Evolutionary conservation across 1,284 basidiomycete genomes (phyloP), one percentile per base, ranked within the genome.

Genomic region (Ustilago lituana): DNA sequence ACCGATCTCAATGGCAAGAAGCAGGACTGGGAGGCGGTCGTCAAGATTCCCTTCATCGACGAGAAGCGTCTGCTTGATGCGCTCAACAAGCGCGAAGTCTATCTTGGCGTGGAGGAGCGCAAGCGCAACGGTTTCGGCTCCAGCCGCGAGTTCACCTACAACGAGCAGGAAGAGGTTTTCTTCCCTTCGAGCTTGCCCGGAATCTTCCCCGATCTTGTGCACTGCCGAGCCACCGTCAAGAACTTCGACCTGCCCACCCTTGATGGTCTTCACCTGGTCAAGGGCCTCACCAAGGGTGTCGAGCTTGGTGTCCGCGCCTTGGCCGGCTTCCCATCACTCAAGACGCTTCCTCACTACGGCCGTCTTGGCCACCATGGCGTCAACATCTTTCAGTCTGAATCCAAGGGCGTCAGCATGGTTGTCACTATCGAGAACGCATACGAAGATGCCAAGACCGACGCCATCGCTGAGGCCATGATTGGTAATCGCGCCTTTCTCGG

Each of bases 31-130:
- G 96, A 99, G 82, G 95, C 95, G 0, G 88, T 98, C 59, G 93
- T 98, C 60, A 98, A 98, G 84, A 98, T 99, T 74, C 96, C 96
- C 0, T 99, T 99, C 83, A 98, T 99, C 67, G 89, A 97, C 45
- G 89, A 96, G 83, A 79, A 85, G 15, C 86, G 92, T 45, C 83
- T 99, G 15, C 84, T 97, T 26, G 85, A 86, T 20, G 91, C 93
- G 1, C 72, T 79, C 31, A 38, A 61, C 31, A 74, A 90, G 89
- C 89, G 57, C 87, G 90, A 36, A 90, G 94, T 72, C 87, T 90
- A 75, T 87, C 88, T 98, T 5, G 91, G 89, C 0, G 81, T 85
- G 0, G 93, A 91, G 66, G 95, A 99, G 82, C 86, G 85, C 53
- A 74, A 83, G 24, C 87, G 96, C 46, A 98, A 98, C 79, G 79